Conservation (phyloP, 345 rosid species). For the Linum trigynum region DNA sequence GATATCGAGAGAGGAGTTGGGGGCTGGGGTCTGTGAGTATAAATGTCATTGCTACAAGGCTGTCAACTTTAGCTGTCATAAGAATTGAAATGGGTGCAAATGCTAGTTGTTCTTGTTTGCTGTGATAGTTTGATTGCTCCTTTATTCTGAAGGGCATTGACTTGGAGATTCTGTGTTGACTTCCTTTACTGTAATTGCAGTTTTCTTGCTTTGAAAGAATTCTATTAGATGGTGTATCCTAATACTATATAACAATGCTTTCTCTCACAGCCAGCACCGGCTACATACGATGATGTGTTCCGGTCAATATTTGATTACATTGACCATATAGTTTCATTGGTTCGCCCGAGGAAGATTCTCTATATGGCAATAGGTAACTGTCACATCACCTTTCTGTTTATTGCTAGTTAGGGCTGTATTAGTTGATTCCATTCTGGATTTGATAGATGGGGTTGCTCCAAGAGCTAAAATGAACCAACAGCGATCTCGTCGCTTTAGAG, state of each 20-base stretch:
- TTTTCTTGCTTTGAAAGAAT: no score
- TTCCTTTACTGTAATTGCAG: neutral
- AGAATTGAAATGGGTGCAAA: neutral
- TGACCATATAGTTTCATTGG: conserved; percentile 78
- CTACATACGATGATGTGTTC: conserved; percentile 84
- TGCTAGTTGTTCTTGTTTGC: neutral
- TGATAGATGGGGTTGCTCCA: conserved; percentile 94
- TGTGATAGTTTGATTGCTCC: neutral
- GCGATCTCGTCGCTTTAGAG: conserved; percentile 84
- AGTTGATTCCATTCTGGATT: conserved; percentile 3
- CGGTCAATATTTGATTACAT: conserved; percentile 78
- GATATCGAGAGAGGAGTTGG: neutral
- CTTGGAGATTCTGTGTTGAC: neutral
- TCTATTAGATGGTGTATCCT: neutral
- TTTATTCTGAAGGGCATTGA: neutral
- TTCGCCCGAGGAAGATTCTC: conserved; percentile 95
- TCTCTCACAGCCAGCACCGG: conserved; percentile 69
- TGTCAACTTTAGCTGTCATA: neutral
- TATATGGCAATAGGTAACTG: conserved; percentile 85
- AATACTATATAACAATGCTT: neutral
- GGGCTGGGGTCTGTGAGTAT: neutral
- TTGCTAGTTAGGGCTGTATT: neutral
- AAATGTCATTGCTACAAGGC: neutral
- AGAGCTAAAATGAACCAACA: conserved; percentile 99
- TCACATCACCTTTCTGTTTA: conserved; percentile 8